A percentile compares a stretch with the other conserved stretches of the same genome.
Evolutionary conservation across 352 stramenopile genomes (phyloP).

Genomic region (Nothophytophthora sp.): DNA sequence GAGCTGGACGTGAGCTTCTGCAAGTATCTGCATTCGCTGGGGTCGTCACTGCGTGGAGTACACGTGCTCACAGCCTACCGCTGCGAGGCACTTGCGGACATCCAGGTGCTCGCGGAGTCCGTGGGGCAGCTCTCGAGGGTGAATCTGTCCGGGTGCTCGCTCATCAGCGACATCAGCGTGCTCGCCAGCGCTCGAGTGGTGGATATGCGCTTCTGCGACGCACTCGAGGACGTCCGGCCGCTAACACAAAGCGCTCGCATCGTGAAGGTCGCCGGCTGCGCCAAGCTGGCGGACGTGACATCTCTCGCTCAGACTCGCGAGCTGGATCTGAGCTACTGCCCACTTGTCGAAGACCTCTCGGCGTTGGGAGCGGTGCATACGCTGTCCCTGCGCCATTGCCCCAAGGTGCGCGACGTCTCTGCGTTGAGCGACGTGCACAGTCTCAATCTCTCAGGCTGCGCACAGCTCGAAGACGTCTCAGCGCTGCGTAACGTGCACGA

Average conservation of each 20-base stretch:
- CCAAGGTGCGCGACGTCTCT: constrained; percentile 45
- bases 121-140: constrained; percentile 20
- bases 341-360: constrained; percentile 49
- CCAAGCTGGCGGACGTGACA: constrained; percentile 48
- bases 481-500: constrained; percentile 46
- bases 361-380: constrained; percentile 47
- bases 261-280: constrained; percentile 64
- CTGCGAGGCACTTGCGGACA: constrained; percentile 48
- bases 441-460: constrained; percentile 64
- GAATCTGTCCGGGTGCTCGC: constrained; percentile 60
- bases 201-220: constrained; percentile 72
- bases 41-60: constrained; percentile 25
- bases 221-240: constrained; percentile 46
- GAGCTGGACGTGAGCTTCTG: constrained; percentile 78
- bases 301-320: constrained; percentile 43
- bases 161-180: constrained; percentile 44
- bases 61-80: constrained; percentile 51
- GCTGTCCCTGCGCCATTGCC: constrained; percentile 65
- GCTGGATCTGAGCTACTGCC: constrained; percentile 71
- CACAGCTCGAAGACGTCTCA: constrained; percentile 45
- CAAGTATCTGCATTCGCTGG: constrained; percentile 41
- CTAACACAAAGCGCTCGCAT: constrained; percentile 26
- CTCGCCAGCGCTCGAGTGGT: constrained; percentile 39
- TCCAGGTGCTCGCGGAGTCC: constrained; percentile 31
- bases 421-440: constrained; percentile 43